phyloP scores from a whole-genome alignment of 345 rosid species.

The Cochlearia excelsa region DNA sequence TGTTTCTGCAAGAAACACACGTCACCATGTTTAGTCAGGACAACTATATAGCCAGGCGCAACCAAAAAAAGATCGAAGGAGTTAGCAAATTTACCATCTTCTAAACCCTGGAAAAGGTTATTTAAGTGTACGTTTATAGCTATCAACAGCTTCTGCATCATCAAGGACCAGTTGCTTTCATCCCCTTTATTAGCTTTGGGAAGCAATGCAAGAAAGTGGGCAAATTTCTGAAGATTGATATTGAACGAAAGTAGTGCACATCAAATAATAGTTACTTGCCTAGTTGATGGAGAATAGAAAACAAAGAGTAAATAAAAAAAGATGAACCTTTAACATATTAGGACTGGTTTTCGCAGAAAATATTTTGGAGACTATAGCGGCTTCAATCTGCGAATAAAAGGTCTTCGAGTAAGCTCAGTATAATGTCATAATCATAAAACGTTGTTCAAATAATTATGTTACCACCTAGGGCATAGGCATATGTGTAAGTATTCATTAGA shows the following conservation, averaged over 20 bases:
- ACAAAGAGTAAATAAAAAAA: not conserved
- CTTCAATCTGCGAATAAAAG: constrained; percentile 58
- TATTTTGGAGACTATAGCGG: constrained; percentile 58
- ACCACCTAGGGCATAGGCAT: not conserved
- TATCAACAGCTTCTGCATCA: constrained; percentile 68
- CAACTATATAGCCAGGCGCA: constrained; percentile 15
- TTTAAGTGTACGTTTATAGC: constrained; percentile 54
- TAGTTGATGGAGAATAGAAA: constrained; percentile 6
- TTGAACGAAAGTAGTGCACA: constrained; percentile 11
- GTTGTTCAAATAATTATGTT: not conserved
- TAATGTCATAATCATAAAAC: not conserved
- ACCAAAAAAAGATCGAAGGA: constrained; percentile 1
- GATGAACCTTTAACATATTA: constrained; percentile 52
- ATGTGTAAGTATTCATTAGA: constrained; percentile 11
- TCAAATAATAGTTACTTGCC: constrained; percentile 18
- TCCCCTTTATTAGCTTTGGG: constrained; percentile 81
- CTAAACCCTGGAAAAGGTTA: constrained; percentile 71
- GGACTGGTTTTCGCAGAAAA: constrained; percentile 55
- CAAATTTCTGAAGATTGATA: constrained; percentile 59
- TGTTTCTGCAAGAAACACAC: constrained; percentile 45
- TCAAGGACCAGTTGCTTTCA: constrained; percentile 66
- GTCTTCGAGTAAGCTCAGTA: constrained; percentile 10
- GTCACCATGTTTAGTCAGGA: constrained; percentile 10
- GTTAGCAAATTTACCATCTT: constrained; percentile 56
- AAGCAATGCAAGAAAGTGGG: constrained; percentile 71